A percentile compares a stretch with the other conserved stretches of the same genome.
phyloP scores from a whole-genome alignment of 257 asterid species.

The Ajuga chamaepitys region DNA sequence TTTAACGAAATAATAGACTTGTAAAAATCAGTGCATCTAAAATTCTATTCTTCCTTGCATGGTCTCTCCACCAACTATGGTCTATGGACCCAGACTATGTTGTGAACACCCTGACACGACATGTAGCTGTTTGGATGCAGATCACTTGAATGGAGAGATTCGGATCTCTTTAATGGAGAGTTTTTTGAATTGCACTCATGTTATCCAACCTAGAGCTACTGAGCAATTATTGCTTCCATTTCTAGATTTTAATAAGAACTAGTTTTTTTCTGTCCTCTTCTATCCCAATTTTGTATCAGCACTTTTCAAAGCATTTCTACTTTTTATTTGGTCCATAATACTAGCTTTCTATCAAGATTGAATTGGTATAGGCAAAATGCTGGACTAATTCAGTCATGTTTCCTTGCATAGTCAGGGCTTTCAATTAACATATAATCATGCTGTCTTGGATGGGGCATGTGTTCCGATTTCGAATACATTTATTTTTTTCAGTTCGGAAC shows the following conservation, averaged over 20 bases:
- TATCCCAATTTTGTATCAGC: neutral
- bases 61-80: neutral
- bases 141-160: neutral
- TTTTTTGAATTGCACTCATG: neutral
- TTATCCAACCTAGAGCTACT: neutral
- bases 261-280: neutral
- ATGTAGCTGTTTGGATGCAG: neutral
- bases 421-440: neutral
- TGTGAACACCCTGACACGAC: neutral
- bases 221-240: neutral
- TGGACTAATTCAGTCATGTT: neutral
- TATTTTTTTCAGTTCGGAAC: neutral
- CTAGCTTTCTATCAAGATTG: neutral
- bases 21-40: neutral
- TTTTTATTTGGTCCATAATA: neutral
- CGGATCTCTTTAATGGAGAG: neutral
- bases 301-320: neutral
- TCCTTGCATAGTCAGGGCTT: neutral
- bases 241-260: neutral
- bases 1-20: no score
- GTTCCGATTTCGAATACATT: neutral
- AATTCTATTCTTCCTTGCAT: neutral
- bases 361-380: neutral
- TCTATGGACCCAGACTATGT: neutral
- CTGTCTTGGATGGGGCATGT: neutral